Evolutionary conservation across 108 stramenopile species (phyloP).

Genomic region (Tribonema minus): DNA sequence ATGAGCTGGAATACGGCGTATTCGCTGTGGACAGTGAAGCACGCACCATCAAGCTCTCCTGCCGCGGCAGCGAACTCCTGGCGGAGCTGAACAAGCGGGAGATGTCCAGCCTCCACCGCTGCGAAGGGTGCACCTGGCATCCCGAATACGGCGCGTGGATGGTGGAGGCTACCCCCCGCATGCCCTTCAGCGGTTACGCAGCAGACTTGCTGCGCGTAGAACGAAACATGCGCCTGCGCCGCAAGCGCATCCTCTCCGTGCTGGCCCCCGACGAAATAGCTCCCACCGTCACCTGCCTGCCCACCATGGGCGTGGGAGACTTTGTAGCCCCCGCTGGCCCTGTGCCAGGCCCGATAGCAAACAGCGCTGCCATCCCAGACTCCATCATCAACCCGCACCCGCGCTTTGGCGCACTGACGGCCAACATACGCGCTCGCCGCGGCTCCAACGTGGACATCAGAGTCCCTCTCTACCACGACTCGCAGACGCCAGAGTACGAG

Average conservation of each 20-base stretch:
- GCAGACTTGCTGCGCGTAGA: slow-evolving; percentile 88
- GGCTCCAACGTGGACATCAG: slow-evolving; percentile 87
- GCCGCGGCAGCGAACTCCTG: slow-evolving; percentile 67
- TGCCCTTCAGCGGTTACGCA: slow-evolving; percentile 85
- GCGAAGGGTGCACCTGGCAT: slow-evolving; percentile 48
- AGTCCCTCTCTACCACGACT: slow-evolving; percentile 87
- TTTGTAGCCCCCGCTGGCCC: background rate
- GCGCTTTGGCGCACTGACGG: slow-evolving; percentile 88
- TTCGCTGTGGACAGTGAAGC: slow-evolving; percentile 74
- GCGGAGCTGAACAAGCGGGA: slow-evolving; percentile 79
- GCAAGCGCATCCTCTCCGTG: slow-evolving; percentile 76
- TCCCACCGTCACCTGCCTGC: slow-evolving; percentile 82
- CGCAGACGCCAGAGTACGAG: slow-evolving; percentile 77
- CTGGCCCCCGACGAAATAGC: slow-evolving; percentile 77
- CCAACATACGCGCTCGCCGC: slow-evolving; percentile 85
- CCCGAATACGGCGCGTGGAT: slow-evolving; percentile 84
- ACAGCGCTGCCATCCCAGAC: slow-evolving; percentile 88
- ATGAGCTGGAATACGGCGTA: slow-evolving; percentile 95
- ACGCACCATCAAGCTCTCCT: slow-evolving; percentile 66
- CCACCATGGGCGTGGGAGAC: slow-evolving; percentile 50
- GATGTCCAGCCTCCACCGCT: slow-evolving; percentile 20
- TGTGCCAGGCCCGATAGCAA: slow-evolving; percentile 75
- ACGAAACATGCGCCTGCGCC: slow-evolving; percentile 93
- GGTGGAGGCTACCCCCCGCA: slow-evolving; percentile 86
- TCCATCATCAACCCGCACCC: slow-evolving; percentile 96